Evolutionary conservation across 2,329 filamentous ascomycete genomes (phyloP).

Genomic region (Cercospora berteroae): DNA sequence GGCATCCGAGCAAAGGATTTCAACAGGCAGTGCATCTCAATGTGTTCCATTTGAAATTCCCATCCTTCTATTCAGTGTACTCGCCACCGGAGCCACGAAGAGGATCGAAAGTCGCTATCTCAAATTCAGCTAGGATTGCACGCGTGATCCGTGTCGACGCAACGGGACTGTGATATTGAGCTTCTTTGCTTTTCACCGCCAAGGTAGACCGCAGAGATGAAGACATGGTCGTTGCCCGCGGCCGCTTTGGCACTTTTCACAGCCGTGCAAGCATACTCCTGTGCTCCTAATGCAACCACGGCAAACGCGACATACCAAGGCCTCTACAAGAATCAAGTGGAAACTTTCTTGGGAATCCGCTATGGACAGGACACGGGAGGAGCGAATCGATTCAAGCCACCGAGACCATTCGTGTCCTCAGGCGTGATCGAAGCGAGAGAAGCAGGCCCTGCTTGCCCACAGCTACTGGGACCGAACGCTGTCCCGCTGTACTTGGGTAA

Average conservation of each 20-base stretch:
- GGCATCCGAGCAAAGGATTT: background rate
- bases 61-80: background rate
- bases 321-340: constrained; percentile 28
- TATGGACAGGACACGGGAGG: constrained; percentile 37
- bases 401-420: constrained; percentile 26
- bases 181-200: background rate
- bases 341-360: constrained; percentile 38
- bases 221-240: background rate
- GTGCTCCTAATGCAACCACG: constrained; percentile 6
- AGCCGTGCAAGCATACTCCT: background rate
- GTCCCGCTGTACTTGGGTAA: constrained; percentile 18
- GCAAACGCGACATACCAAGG: constrained; percentile 32
- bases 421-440: constrained; percentile 33
- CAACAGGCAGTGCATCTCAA: background rate
- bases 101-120: too few relatives aligned
- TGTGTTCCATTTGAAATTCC: background rate
- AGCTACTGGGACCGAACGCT: constrained; percentile 12
- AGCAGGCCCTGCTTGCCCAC: constrained; percentile 36
- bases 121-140: background rate
- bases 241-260: background rate
- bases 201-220: constrained; percentile 1
- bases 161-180: background rate
- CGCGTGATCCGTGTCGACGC: background rate
- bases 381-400: constrained; percentile 36
- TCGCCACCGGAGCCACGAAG: background rate